Evolutionary conservation across 2,329 filamentous ascomycete species (phyloP).

Genomic region (Helicocarpus griseus): DNA sequence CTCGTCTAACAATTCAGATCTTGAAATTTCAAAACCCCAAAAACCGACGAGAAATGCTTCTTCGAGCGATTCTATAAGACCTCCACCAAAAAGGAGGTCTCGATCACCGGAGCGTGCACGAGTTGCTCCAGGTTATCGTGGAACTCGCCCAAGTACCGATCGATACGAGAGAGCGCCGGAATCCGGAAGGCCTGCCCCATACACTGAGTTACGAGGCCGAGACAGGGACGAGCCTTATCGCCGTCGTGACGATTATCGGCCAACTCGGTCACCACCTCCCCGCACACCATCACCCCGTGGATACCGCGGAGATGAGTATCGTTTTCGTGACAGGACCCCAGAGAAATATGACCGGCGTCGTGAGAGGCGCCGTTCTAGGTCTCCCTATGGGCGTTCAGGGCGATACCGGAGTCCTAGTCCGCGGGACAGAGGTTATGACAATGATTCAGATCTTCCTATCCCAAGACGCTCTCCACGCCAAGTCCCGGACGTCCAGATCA

Average conservation of each 20-base stretch:
- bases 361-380: conserved; percentile 58
- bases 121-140: conserved; percentile 24
- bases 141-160: conserved; percentile 24
- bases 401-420: conserved; percentile 63
- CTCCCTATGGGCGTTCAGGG: conserved; percentile 55
- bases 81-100: conserved; percentile 40
- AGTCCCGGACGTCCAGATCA: conserved; percentile 81
- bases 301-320: conserved; percentile 58
- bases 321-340: conserved; percentile 32
- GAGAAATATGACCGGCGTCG: conserved; percentile 44
- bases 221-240: conserved; percentile 43
- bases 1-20: conserved; percentile 45
- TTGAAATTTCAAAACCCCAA: conserved; percentile 75
- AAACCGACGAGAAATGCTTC: conserved; percentile 53
- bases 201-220: conserved; percentile 37
- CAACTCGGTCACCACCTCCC: conserved; percentile 51
- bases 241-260: conserved; percentile 55
- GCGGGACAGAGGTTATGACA: conserved; percentile 40
- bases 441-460: conserved; percentile 57
- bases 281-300: conserved; percentile 51
- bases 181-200: conserved; percentile 25
- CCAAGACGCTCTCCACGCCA: conserved; percentile 63
- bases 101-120: conserved; percentile 54
- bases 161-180: conserved; percentile 36
- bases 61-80: conserved; percentile 22